phyloP scores from a whole-genome alignment of 2,329 filamentous ascomycete genomes.

The Alternaria alternata region DNA sequence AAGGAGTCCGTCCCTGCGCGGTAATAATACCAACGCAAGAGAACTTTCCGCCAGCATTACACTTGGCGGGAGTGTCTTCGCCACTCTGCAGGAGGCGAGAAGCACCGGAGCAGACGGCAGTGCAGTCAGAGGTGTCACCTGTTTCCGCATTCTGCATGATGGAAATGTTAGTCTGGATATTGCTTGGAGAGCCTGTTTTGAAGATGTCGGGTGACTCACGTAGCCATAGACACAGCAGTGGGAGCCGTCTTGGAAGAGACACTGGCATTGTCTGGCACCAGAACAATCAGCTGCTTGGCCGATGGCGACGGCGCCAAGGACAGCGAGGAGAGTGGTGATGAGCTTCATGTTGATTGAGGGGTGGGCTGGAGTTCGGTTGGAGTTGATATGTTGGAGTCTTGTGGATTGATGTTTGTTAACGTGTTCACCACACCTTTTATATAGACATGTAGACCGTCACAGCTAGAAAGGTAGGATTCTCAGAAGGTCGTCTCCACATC shows the following conservation, averaged over 20 bases:
- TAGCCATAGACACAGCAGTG: slow-evolving; percentile 18
- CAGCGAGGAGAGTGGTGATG: slow-evolving; percentile 10
- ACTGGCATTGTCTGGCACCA: slow-evolving; percentile 14
- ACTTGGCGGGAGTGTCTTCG: slow-evolving; percentile 10
- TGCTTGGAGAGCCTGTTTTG: neutral
- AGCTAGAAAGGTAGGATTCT: neutral
- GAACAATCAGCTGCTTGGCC: slow-evolving; percentile 8
- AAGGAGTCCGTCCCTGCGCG: slow-evolving; percentile 16
- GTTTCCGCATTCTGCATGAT: neutral
- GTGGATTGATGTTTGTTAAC: neutral
- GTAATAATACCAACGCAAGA: slow-evolving; percentile 13
- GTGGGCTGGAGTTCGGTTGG: neutral
- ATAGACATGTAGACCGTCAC: neutral
- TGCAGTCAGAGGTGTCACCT: slow-evolving; percentile 9
- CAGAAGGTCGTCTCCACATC: neutral
- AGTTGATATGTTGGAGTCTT: neutral
- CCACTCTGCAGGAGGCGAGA: slow-evolving; percentile 9
- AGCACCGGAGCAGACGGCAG: slow-evolving; percentile 8
- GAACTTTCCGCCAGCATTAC: slow-evolving; percentile 19
- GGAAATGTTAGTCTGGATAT: neutral
- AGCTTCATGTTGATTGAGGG: slow-evolving; percentile 8
- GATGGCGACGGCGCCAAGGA: slow-evolving; percentile 16
- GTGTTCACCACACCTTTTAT: neutral
- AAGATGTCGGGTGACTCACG: slow-evolving; percentile 6
- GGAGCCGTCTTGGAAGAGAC: slow-evolving; percentile 15